Evolutionary conservation across 805 yeast species (phyloP), one percentile per base, ranked within the genome.

Genomic region (Candida adriatica): DNA sequence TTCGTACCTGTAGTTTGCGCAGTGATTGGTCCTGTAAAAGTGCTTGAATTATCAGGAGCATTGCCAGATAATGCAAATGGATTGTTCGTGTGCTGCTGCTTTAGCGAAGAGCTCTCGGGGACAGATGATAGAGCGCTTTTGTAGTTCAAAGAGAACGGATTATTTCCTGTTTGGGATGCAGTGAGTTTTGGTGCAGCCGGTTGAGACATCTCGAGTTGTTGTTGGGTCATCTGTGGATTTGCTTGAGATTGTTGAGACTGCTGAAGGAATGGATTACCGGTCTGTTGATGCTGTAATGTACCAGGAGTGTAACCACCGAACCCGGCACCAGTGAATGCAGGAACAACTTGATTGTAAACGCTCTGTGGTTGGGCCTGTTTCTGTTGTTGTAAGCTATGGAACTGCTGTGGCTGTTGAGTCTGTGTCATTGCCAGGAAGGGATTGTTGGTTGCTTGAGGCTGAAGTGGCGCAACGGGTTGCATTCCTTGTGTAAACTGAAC

Each of bases 271-370:
- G 69, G 69, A 38, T 64, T 48, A 4, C 58, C 59, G 4, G 59
- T 55, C 13, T 44, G 38, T 26, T 42, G 44, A 19, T 35, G 48
- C 21, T 36, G 37, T 10, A 41, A 27, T 4, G 32, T 31, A 14
- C 31, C 25, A 8, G 38, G 35, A 4, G 48, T 41, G 45, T 64
- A 69, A 2, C 75, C 76, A 9, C 80, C 80, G 52, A 75, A 74
- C 0, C 81, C 82, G 21, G 66, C 66, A 10, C 79, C 80, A 6
- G 79, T 73, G 39, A 56, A 63, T 4, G 61, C 46, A 13, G 62
- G 55, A 13, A 46, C 51, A 10, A 60, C n/a, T n/a, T n/a, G n/a
- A n/a, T n/a, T n/a, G n/a, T n/a, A n/a, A n/a, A n/a, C n/a, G n/a
- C n/a, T n/a, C n/a, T n/a, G n/a, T n/a, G n/a, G n/a, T n/a, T n/a